Percentiles rank a stretch among this genome's conserved stretches.
phyloP scores from a whole-genome alignment of 2,329 filamentous ascomycete genomes.

The Coniosporium tulheliwenetii region DNA sequence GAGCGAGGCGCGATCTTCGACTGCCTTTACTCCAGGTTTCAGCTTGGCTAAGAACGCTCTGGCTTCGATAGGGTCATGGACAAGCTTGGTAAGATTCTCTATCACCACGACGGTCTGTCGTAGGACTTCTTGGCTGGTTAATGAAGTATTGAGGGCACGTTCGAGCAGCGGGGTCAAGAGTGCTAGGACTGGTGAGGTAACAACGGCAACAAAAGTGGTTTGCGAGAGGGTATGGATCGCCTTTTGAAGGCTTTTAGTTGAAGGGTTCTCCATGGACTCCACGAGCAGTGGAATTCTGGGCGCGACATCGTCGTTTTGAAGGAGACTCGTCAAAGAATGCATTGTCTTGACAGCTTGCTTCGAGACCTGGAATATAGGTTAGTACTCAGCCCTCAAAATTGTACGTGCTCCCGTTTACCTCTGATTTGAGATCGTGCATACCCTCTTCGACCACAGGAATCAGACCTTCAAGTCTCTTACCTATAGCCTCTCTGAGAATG shows the following conservation, averaged over 20 bases:
- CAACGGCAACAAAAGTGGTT: constrained; percentile 95
- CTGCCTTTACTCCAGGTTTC: constrained; percentile 80
- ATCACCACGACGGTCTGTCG: constrained; percentile 93
- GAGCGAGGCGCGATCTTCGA: constrained; percentile 75
- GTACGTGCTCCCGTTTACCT: too few relatives aligned
- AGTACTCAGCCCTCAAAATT: too few relatives aligned
- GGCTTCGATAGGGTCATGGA: constrained; percentile 90
- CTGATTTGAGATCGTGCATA: too few relatives aligned
- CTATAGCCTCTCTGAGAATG: too few relatives aligned
- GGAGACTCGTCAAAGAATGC: constrained; percentile 72
- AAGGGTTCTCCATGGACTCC: constrained; percentile 90
- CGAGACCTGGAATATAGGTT: too few relatives aligned
- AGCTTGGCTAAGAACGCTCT: constrained; percentile 90
- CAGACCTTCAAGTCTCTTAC: too few relatives aligned
- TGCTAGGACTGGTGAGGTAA: constrained; percentile 88
- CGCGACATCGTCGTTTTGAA: constrained; percentile 93
- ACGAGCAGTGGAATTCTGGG: constrained; percentile 84
- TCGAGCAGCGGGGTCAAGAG: constrained; percentile 90
- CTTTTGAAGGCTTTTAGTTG: constrained; percentile 75
- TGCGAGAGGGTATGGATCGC: constrained; percentile 92
- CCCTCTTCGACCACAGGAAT: too few relatives aligned
- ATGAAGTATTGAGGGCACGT: constrained; percentile 80
- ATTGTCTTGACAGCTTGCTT: constrained; percentile 90
- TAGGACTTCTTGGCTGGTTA: constrained; percentile 82
- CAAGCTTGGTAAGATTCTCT: constrained; percentile 95